Evolutionary conservation across 2,329 filamentous ascomycete genomes (phyloP).

Genomic region (Alternaria arborescens): DNA sequence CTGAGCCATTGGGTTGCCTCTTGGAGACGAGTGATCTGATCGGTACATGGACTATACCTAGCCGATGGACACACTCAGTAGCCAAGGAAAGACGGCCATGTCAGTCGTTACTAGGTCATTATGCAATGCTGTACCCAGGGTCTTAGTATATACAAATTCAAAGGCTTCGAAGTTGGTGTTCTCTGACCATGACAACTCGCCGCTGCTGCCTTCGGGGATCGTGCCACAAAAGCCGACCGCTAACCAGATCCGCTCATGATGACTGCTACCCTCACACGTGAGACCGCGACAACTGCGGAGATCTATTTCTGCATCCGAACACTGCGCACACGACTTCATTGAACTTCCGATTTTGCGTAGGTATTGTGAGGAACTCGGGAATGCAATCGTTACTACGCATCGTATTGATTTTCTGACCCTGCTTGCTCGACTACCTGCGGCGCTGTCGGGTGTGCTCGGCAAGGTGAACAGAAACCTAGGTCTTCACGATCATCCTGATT

Average conservation of each 20-base stretch:
- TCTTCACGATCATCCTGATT: neutral
- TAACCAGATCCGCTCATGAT: constrained; percentile 7
- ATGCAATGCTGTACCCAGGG: neutral
- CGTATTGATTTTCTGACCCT: neutral
- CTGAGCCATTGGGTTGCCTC: neutral
- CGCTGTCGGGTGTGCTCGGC: neutral
- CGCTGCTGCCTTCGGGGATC: neutral
- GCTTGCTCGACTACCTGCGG: constrained; percentile 1
- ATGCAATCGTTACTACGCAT: neutral
- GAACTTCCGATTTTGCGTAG: neutral
- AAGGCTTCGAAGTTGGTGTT: neutral
- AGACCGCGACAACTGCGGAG: constrained; percentile 16
- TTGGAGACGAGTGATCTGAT: neutral
- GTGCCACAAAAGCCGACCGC: neutral
- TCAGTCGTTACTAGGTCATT: neutral
- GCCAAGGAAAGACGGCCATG: neutral
- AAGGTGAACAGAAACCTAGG: constrained; percentile 1
- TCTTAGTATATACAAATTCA: neutral
- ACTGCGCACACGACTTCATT: constrained; percentile 4
- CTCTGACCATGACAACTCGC: neutral
- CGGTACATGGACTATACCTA: neutral
- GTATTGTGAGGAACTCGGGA: neutral
- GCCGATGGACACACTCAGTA: neutral
- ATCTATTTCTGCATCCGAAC: constrained; percentile 11
- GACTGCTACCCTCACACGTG: constrained; percentile 10